These are phyloP conservation scores for Magnaporthales sp. DNA, from an alignment of 2,329 filamentous ascomycete species.

Conservation along the genomic window DNA sequence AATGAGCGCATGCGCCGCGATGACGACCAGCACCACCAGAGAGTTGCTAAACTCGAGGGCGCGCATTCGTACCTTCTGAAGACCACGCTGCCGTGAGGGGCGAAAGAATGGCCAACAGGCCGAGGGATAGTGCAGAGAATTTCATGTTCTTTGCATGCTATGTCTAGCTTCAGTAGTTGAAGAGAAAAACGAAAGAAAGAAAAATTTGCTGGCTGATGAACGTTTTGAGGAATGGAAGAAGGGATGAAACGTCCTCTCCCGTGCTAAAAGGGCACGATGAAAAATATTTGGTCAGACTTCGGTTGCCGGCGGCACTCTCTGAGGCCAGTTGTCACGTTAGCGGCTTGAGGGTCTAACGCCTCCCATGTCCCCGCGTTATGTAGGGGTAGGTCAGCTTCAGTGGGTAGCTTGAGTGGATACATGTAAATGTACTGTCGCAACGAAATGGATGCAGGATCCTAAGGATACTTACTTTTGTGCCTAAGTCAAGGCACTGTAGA, in stretches of 20 bases:
- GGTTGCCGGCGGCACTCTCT: neutral
- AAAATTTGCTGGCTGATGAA: neutral
- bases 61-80: conserved; percentile 61
- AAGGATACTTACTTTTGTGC: too few species aligned
- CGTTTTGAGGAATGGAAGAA: neutral
- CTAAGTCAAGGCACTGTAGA: too few species aligned
- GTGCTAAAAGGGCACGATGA: too few species aligned
- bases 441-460: too few species aligned
- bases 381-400: neutral
- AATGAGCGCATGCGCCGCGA: neutral
- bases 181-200: neutral
- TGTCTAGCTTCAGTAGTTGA: neutral
- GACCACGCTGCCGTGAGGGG: conserved; percentile 68
- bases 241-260: neutral
- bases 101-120: conserved; percentile 60
- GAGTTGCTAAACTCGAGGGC: neutral
- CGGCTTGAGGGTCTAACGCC: neutral
- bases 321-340: neutral
- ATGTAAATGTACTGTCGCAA: neutral
- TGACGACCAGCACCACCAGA: too few species aligned
- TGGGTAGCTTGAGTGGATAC: neutral
- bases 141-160: conserved; percentile 50
- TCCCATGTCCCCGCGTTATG: neutral
- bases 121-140: conserved; percentile 55
- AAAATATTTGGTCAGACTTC: neutral